These are phyloP conservation scores for Claviceps lovelessii DNA, from an alignment of 2,329 filamentous ascomycete species.

Conservation along the genomic window DNA sequence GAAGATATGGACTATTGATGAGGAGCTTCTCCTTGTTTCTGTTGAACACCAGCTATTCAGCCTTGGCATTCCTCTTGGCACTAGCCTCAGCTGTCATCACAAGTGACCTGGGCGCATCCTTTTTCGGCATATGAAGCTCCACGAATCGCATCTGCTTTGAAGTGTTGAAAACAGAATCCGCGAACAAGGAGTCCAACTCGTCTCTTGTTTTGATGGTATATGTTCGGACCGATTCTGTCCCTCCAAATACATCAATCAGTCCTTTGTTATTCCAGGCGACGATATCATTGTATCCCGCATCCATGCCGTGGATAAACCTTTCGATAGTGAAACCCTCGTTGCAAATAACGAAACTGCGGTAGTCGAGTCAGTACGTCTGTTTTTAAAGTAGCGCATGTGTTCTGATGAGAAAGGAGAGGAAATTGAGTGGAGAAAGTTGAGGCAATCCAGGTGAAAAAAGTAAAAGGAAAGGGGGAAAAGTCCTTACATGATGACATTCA, in stretches of 20 bases:
- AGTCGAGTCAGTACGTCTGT: neutral
- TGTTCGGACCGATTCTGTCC: conserved; percentile 42
- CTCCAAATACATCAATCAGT: conserved; percentile 54
- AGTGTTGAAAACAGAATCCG: conserved; percentile 47
- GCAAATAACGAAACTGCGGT: conserved; percentile 58
- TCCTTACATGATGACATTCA: conserved; percentile 62
- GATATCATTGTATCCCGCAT: conserved; percentile 70
- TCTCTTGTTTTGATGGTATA: conserved; percentile 55
- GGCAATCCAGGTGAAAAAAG: neutral
- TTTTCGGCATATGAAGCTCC: conserved; percentile 65
- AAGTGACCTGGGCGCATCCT: conserved; percentile 60
- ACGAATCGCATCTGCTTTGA: conserved; percentile 51
- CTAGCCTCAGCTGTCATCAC: conserved; percentile 57
- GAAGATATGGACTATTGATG: no score
- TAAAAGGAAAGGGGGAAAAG: no score
- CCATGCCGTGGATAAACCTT: conserved; percentile 72
- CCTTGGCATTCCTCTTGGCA: conserved; percentile 49
- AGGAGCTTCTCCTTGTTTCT: no score
- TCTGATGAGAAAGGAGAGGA: no score
- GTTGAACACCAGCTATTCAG: conserved; percentile 10
- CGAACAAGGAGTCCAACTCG: conserved; percentile 52
- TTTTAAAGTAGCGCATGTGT: neutral
- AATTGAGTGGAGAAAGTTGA: neutral
- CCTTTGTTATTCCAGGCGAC: conserved; percentile 59
- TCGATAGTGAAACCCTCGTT: conserved; percentile 87